Conservation (phyloP, 2,329 filamentous ascomycete genomes). For the Epichloe uncinata region DNA sequence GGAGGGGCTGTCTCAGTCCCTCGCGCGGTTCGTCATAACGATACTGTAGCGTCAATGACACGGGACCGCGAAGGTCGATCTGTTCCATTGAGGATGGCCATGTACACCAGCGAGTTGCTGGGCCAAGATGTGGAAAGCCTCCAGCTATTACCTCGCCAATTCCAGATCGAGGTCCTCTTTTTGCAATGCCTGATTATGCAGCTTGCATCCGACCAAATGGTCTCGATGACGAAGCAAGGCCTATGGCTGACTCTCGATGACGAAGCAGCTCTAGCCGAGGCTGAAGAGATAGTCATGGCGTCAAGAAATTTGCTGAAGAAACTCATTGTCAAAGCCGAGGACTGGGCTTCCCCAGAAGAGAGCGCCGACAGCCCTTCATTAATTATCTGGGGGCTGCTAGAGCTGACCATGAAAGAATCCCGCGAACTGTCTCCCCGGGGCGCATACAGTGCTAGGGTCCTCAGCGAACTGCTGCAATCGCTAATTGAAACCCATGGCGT, state of each 20-base stretch:
- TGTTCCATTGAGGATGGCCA: constrained; percentile 59
- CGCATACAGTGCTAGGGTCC: constrained; percentile 38
- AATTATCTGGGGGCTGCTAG: constrained; percentile 28
- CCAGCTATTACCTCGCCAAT: constrained; percentile 22
- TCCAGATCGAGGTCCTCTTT: constrained; percentile 39
- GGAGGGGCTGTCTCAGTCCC: constrained; percentile 55
- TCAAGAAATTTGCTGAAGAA: constrained; percentile 24
- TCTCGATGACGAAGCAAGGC: constrained; percentile 27
- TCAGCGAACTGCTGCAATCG: constrained; percentile 36
- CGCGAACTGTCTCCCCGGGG: constrained; percentile 27
- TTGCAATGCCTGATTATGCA: constrained; percentile 37
- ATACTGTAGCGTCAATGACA: constrained; percentile 15
- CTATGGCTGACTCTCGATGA: constrained; percentile 32
- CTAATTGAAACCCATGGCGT: constrained; percentile 35
- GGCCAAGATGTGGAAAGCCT: constrained; percentile 24
- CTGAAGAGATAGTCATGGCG: constrained; percentile 30
- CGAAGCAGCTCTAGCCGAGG: constrained; percentile 22
- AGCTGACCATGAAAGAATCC: constrained; percentile 30
- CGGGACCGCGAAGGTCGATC: constrained; percentile 60
- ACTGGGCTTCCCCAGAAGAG: constrained; percentile 23
- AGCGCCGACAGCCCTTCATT: constrained; percentile 20
- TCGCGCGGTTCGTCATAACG: background rate
- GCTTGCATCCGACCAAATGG: constrained; percentile 41
- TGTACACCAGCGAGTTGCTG: constrained; percentile 53
- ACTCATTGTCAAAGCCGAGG: constrained; percentile 19